Percentiles rank a stretch among this genome's conserved stretches.
These are phyloP conservation scores for Citrus glauca DNA, from an alignment of 345 rosid species.

Conservation along the genomic window DNA sequence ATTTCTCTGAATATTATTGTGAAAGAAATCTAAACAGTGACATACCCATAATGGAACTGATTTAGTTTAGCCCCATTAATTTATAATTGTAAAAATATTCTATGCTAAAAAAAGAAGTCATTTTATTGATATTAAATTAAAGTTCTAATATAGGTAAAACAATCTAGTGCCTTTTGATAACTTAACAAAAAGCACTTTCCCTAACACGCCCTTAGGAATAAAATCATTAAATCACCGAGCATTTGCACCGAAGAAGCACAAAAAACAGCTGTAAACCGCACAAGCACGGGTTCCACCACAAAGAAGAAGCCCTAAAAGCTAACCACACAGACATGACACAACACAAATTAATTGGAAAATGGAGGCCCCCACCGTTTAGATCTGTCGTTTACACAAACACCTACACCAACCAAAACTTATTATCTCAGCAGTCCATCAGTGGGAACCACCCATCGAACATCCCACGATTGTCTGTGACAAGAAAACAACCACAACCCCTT, in stretches of 20 bases:
- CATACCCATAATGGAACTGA: no score
- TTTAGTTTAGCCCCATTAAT: not conserved
- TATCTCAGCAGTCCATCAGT: not conserved
- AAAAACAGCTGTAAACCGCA: conserved; percentile 14
- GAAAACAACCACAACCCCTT: rapidly evolving
- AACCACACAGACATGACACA: not conserved
- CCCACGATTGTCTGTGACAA: not conserved
- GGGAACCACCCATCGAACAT: not conserved
- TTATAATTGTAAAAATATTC: not conserved
- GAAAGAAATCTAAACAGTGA: no score
- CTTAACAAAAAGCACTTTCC: not conserved
- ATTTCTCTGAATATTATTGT: no score
- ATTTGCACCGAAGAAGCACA: not conserved
- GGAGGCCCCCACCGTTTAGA: not conserved
- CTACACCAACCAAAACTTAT: not conserved
- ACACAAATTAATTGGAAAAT: not conserved
- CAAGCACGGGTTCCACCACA: not conserved
- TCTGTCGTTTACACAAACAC: not conserved
- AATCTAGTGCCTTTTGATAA: not conserved
- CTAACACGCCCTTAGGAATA: not conserved
- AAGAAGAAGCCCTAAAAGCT: not conserved
- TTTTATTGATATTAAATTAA: no score
- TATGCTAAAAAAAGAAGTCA: not conserved
- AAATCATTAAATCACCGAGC: not conserved
- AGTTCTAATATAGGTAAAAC: no score